phyloP scores from a whole-genome alignment of 169 alveolate species.

The Cryptosporidium andersoni region DNA sequence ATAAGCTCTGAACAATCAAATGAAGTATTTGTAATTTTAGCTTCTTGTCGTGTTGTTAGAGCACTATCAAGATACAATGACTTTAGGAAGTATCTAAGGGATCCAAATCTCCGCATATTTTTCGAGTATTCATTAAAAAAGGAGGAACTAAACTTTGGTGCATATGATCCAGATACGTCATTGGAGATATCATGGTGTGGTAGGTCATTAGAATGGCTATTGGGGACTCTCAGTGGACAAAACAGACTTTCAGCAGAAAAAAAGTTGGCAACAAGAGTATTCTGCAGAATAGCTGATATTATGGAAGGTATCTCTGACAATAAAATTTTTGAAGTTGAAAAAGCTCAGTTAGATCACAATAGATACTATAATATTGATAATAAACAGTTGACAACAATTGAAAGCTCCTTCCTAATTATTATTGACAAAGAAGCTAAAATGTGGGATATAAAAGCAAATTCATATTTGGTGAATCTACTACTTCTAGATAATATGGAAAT shows the following conservation, averaged over 20 bases:
- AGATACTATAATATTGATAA: conserved; percentile 1
- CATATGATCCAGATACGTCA: conserved; percentile 67
- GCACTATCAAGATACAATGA: conserved; percentile 52
- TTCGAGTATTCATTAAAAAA: conserved; percentile 61
- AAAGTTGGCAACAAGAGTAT: conserved; percentile 54
- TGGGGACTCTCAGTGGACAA: conserved; percentile 58
- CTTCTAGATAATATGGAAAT: conserved; percentile 59
- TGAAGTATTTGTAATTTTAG: conserved; percentile 22
- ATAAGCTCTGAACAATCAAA: conserved; percentile 39
- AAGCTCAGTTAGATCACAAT: conserved; percentile 21
- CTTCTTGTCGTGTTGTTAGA: conserved; percentile 51
- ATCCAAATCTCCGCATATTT: conserved; percentile 8
- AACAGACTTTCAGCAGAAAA: conserved; percentile 51
- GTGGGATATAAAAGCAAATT: conserved; percentile 53
- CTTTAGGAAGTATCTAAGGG: conserved; percentile 46
- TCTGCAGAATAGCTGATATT: conserved; percentile 47
- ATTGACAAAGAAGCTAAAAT: conserved; percentile 34
- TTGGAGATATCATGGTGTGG: conserved; percentile 66
- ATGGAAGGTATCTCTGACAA: conserved; percentile 43
- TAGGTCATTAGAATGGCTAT: conserved; percentile 19
- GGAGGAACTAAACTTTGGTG: conserved; percentile 62
- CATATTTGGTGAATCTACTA: conserved; percentile 40
- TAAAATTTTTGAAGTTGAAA: conserved; percentile 32
- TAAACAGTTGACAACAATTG: conserved; percentile 31
- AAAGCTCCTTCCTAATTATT: conserved; percentile 34